A percentile compares a stretch with the other conserved stretches of the same genome.
Evolutionary conservation across 192 early-diverging fungal species (phyloP).

Genomic region (Pilaira anomala): DNA sequence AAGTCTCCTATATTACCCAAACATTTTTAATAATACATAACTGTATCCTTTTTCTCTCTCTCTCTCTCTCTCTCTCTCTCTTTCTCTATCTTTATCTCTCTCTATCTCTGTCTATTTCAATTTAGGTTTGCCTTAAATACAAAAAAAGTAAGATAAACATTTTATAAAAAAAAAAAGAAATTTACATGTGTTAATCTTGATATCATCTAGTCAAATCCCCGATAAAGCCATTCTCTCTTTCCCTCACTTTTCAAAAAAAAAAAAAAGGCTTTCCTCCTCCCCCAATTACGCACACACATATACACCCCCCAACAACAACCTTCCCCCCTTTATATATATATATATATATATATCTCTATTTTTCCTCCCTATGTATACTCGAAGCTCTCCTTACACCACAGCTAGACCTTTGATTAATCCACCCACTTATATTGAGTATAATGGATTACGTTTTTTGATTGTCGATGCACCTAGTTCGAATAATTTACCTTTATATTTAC

Average conservation of each 20-base stretch:
- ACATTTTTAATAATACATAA: no score
- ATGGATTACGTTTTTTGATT: conserved; percentile 69
- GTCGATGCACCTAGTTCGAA: conserved; percentile 75
- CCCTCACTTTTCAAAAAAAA: no score
- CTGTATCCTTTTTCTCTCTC: not conserved
- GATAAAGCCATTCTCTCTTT: not conserved
- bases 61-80: conserved; percentile 3
- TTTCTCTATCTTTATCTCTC: not conserved
- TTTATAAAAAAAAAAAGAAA: not conserved
- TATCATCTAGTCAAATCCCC: conserved; percentile 17
- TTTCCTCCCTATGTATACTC: conserved; percentile 16
- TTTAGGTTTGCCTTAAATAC: no score
- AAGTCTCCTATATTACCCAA: not conserved
- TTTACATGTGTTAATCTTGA: not conserved
- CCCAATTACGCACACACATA: not conserved
- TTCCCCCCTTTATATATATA: not conserved
- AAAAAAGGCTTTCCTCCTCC: not conserved
- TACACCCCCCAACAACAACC: not conserved
- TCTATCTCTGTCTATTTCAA: no score
- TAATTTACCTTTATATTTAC: conserved; percentile 64
- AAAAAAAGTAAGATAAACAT: not conserved
- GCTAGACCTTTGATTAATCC: conserved; percentile 49
- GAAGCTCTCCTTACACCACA: conserved; percentile 9
- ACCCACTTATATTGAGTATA: conserved; percentile 64
- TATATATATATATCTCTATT: no score